phyloP scores from a whole-genome alignment of 768 basidiomycete species.

The Russula vinacea region DNA sequence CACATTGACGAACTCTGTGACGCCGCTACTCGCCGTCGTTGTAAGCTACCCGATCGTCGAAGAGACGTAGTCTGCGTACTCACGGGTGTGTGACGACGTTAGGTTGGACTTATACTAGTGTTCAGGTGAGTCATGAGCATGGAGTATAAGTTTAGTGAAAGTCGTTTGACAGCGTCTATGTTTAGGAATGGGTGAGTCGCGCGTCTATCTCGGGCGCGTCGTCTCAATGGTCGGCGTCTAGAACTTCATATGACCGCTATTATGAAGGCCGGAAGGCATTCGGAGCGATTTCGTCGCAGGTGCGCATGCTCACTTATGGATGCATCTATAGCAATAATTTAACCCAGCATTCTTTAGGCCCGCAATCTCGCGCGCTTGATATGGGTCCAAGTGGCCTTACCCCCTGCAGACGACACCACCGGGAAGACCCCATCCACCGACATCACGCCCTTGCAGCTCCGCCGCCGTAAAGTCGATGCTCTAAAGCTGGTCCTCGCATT shows the following conservation, averaged over 20 bases:
- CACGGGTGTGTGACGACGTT: background rate
- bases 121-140: conserved; percentile 60
- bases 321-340: conserved; percentile 2
- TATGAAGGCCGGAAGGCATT: conserved; percentile 90
- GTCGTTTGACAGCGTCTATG: background rate
- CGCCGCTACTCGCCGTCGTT: conserved; percentile 86
- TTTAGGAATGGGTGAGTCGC: conserved; percentile 57
- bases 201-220: background rate
- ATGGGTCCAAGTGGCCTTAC: conserved; percentile 75
- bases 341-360: conserved; percentile 38
- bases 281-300: conserved; percentile 63
- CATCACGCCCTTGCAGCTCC: conserved; percentile 52
- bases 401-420: conserved; percentile 52
- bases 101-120: conserved; percentile 88
- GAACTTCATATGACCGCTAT: conserved; percentile 82
- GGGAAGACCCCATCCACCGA: conserved; percentile 50
- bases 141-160: background rate
- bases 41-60: conserved; percentile 43
- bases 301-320: conserved; percentile 31
- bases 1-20: conserved; percentile 74
- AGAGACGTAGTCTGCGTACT: conserved; percentile 4
- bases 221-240: conserved; percentile 33
- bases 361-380: conserved; percentile 75
- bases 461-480: conserved; percentile 63
- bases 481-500: conserved; percentile 68